Conservation (phyloP, 2,329 filamentous ascomycete species). For the Fusarium sp. region DNA sequence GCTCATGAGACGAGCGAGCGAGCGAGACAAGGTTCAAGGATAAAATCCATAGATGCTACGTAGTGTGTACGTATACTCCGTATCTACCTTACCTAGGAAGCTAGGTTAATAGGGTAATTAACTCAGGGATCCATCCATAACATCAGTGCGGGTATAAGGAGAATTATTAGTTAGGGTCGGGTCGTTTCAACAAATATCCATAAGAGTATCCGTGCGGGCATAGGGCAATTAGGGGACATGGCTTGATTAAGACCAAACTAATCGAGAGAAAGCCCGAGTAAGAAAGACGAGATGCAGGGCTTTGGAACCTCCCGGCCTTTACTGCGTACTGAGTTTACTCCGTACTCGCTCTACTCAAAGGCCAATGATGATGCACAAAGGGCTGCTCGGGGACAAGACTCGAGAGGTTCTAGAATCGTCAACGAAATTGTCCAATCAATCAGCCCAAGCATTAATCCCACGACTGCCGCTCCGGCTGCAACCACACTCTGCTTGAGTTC, state of each 20-base stretch:
- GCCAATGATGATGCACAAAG: conserved; percentile 21
- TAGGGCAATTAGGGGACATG: conserved; percentile 3
- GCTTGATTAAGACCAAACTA: conserved; percentile 4
- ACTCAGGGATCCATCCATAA: not conserved
- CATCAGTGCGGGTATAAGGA: conserved; percentile 12
- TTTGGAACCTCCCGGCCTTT: not conserved
- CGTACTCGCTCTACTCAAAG: not conserved
- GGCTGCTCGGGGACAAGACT: conserved; percentile 1
- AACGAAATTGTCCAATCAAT: conserved; percentile 7
- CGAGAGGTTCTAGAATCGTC: conserved; percentile 21
- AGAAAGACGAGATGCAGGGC: not conserved
- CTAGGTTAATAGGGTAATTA: not conserved
- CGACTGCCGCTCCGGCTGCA: conserved; percentile 22
- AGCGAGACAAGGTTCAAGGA: conserved; percentile 26
- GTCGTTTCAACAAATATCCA: not conserved
- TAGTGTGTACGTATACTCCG: not conserved
- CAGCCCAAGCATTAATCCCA: conserved; percentile 5
- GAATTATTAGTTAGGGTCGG: conserved; percentile 5
- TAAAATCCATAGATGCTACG: conserved; percentile 10
- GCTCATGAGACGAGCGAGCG: conserved; percentile 6
- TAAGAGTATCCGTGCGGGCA: not conserved
- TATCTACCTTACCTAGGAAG: not conserved
- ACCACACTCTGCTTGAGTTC: conserved; percentile 3
- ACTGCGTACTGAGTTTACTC: not conserved
- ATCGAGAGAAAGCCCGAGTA: conserved; percentile 1